A percentile compares a stretch with the other conserved stretches of the same genome.
Conservation (phyloP, 1,139 yeast species). For the Petasospora rhodanensis region DNA sequence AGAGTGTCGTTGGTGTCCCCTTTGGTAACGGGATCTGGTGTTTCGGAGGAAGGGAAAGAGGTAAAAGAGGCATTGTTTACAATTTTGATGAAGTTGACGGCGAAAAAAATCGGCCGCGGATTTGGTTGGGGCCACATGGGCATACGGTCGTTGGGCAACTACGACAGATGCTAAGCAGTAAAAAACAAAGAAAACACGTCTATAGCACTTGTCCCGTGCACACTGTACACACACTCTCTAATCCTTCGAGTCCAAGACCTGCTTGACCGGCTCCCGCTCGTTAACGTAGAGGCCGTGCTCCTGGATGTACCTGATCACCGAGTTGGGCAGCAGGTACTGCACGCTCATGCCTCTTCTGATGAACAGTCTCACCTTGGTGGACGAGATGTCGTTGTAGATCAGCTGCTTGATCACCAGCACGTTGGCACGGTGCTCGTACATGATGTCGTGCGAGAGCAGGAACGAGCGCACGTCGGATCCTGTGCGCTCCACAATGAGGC, state of each 20-base stretch:
- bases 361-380: constrained; percentile 89
- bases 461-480: constrained; percentile 94
- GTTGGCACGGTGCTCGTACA: constrained; percentile 94
- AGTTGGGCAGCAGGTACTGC: constrained; percentile 88
- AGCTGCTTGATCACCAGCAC: constrained; percentile 92
- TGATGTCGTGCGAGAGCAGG: constrained; percentile 85
- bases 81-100: too few relatives aligned
- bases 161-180: too few relatives aligned
- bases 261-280: constrained; percentile 91
- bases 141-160: too few relatives aligned
- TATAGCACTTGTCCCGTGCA: too few relatives aligned
- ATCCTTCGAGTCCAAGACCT: constrained; percentile 42
- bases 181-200: constrained; percentile 1
- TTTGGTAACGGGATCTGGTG: too few relatives aligned
- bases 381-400: constrained; percentile 91
- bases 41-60: too few relatives aligned
- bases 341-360: constrained; percentile 95
- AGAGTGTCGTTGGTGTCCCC: too few relatives aligned
- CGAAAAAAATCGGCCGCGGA: too few relatives aligned
- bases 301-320: constrained; percentile 90
- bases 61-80: too few relatives aligned
- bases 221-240: constrained; percentile 5
- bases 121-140: too few relatives aligned
- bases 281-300: constrained; percentile 81
- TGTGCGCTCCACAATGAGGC: constrained; percentile 93